phyloP scores from a whole-genome alignment of 148 eudicot species.

The Nepenthes mirabilis region DNA sequence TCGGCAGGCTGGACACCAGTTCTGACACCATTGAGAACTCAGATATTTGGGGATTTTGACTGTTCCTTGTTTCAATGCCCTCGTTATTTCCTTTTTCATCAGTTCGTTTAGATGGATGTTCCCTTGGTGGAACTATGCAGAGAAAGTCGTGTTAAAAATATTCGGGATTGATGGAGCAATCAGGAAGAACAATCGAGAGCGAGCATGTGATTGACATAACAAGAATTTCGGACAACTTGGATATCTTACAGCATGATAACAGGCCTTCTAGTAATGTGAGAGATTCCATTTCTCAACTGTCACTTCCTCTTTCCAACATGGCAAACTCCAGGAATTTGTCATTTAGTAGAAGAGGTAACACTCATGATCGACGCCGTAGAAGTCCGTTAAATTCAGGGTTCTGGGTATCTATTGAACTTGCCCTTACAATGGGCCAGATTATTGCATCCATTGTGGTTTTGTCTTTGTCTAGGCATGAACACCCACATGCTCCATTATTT shows the following conservation, averaged over 20 bases:
- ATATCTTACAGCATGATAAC: slow-evolving; percentile 31
- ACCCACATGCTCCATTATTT: slow-evolving; percentile 66
- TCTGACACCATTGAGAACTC: neutral
- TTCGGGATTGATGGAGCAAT: slow-evolving; percentile 53
- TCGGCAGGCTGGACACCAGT: neutral
- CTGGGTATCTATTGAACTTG: slow-evolving; percentile 83
- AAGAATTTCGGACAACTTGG: slow-evolving; percentile 30
- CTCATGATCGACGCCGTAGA: slow-evolving; percentile 50
- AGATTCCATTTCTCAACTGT: slow-evolving; percentile 29
- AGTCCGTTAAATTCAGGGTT: slow-evolving; percentile 79
- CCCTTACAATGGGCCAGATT: slow-evolving; percentile 72
- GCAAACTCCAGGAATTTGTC: slow-evolving; percentile 53
- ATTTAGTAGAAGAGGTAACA: slow-evolving; percentile 39
- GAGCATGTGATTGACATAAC: slow-evolving; percentile 50
- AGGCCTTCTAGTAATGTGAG: slow-evolving; percentile 43
- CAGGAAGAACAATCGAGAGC: slow-evolving; percentile 24
- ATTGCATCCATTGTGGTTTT: slow-evolving; percentile 69
- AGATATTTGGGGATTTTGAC: neutral
- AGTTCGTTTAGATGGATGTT: slow-evolving; percentile 41
- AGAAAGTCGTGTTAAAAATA: slow-evolving; percentile 24
- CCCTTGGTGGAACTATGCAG: slow-evolving; percentile 31
- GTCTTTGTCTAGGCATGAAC: slow-evolving; percentile 58
- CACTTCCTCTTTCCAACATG: slow-evolving; percentile 38
- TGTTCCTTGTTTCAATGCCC: slow-evolving; percentile 24
- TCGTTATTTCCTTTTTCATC: slow-evolving; percentile 13